A percentile compares a stretch with the other conserved stretches of the same genome.
phyloP scores from a whole-genome alignment of 2,329 filamentous ascomycete genomes.

The Diplodia intermedia region DNA sequence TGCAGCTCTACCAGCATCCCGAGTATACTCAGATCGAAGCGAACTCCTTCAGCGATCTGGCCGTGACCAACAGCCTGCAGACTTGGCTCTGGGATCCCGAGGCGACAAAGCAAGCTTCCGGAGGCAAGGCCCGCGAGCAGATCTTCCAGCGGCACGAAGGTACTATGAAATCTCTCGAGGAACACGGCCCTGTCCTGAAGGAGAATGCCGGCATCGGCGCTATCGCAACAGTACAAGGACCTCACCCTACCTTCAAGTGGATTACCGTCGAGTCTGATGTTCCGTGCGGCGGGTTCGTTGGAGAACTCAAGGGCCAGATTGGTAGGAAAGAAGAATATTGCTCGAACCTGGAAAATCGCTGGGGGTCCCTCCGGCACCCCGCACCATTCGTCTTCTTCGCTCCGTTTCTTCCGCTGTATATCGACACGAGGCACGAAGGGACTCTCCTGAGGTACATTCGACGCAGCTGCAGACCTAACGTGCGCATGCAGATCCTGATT shows the following conservation, averaged over 20 bases:
- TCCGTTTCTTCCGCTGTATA: slow-evolving; percentile 85
- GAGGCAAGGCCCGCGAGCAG: slow-evolving; percentile 67
- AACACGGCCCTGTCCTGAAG: slow-evolving; percentile 59
- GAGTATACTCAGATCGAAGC: slow-evolving; percentile 64
- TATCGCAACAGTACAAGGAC: slow-evolving; percentile 59
- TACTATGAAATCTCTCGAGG: slow-evolving; percentile 61
- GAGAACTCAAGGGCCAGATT: slow-evolving; percentile 71
- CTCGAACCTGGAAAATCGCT: slow-evolving; percentile 54
- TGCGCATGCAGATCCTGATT: slow-evolving; percentile 85
- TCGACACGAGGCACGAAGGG: slow-evolving; percentile 88
- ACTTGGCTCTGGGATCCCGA: slow-evolving; percentile 79
- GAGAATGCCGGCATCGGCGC: slow-evolving; percentile 61
- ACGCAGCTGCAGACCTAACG: slow-evolving; percentile 88
- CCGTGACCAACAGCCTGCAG: slow-evolving; percentile 75
- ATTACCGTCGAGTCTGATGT: slow-evolving; percentile 64
- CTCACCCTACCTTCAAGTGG: slow-evolving; percentile 73
- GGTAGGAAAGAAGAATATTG: slow-evolving; percentile 57
- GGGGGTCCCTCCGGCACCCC: slow-evolving; percentile 56
- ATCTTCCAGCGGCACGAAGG: slow-evolving; percentile 71
- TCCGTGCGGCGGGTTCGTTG: slow-evolving; percentile 62
- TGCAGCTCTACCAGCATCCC: slow-evolving; percentile 73
- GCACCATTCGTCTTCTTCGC: slow-evolving; percentile 71
- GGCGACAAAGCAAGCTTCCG: slow-evolving; percentile 71
- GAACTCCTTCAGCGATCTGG: slow-evolving; percentile 80
- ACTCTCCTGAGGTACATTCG: slow-evolving; percentile 87